phyloP scores from a whole-genome alignment of 2,329 filamentous ascomycete genomes.

The Fusarium caatingaense region DNA sequence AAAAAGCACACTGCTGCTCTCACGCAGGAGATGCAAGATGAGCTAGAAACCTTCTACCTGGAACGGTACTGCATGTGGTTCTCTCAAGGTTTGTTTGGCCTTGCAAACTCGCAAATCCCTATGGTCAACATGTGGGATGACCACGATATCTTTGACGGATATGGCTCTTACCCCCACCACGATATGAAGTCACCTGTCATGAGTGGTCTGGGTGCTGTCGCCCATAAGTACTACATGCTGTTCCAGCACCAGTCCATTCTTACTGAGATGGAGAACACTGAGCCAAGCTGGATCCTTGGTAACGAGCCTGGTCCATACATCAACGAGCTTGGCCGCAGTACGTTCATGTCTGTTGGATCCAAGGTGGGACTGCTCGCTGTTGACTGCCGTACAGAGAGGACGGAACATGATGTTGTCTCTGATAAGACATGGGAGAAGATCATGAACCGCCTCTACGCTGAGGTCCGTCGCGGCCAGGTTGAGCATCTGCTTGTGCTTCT shows the following conservation, averaged over 20 bases:
- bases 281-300: slow-evolving; percentile 93
- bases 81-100: slow-evolving; percentile 91
- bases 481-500: slow-evolving; percentile 91
- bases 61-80: slow-evolving; percentile 95
- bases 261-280: slow-evolving; percentile 82
- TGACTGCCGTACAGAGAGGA: slow-evolving; percentile 92
- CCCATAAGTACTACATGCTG: slow-evolving; percentile 98
- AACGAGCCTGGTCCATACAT: slow-evolving; percentile 88
- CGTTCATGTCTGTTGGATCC: slow-evolving; percentile 86
- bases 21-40: slow-evolving; percentile 82
- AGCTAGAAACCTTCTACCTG: slow-evolving; percentile 89
- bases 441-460: slow-evolving; percentile 84
- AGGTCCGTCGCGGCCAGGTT: slow-evolving; percentile 84
- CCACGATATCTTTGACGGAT: slow-evolving; percentile 92
- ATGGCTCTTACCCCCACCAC: slow-evolving; percentile 89
- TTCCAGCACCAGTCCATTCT: slow-evolving; percentile 95
- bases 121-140: slow-evolving; percentile 99
- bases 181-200: slow-evolving; percentile 95
- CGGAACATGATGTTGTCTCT: slow-evolving; percentile 81
- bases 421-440: slow-evolving; percentile 87
- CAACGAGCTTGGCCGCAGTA: slow-evolving; percentile 81
- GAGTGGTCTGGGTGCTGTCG: slow-evolving; percentile 86
- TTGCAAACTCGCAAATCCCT: slow-evolving; percentile 93
- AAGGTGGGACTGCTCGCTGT: slow-evolving; percentile 85
- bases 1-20: slow-evolving; percentile 85